Conservation (phyloP, 2,329 filamentous ascomycete genomes). For the Beauveria brongniartii region DNA sequence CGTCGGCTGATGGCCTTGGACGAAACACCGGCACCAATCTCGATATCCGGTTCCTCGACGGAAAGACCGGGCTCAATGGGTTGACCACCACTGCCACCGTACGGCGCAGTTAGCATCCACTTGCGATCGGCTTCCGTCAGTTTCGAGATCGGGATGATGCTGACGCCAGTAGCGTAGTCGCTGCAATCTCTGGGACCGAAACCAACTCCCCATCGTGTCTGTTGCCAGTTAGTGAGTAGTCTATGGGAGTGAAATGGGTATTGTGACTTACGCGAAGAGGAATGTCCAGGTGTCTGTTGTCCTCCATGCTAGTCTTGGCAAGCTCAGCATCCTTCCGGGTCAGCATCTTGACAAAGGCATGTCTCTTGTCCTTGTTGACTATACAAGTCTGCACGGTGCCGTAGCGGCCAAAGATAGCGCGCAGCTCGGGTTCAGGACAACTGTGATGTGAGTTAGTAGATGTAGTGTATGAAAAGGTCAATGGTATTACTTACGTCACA, state of each 20-base stretch:
- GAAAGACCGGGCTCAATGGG: conserved; percentile 75
- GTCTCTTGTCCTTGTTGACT: conserved; percentile 94
- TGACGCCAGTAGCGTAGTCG: conserved; percentile 87
- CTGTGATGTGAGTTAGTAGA: conserved; percentile 32
- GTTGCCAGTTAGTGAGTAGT: conserved; percentile 16
- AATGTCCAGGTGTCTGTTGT: conserved; percentile 61
- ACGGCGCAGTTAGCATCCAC: conserved; percentile 93
- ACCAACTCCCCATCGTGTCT: conserved; percentile 96
- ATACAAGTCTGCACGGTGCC: conserved; percentile 95
- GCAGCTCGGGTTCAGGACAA: conserved; percentile 72
- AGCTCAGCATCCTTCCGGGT: conserved; percentile 74
- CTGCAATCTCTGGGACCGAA: conserved; percentile 96
- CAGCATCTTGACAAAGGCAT: conserved; percentile 98
- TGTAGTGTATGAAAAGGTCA: neutral
- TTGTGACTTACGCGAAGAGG: conserved; percentile 57
- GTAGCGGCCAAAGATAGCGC: conserved; percentile 69
- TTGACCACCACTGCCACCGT: conserved; percentile 81
- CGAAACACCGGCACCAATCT: conserved; percentile 94
- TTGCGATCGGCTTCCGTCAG: conserved; percentile 95
- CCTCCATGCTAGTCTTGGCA: conserved; percentile 85
- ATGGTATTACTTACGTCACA: conserved; percentile 60
- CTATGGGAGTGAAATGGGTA: neutral
- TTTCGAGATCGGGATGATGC: conserved; percentile 83
- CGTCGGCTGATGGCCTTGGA: conserved; percentile 74
- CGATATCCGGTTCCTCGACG: conserved; percentile 95